Conservation (phyloP, 2,329 filamentous ascomycete genomes). For the Aureobasidium sp. region DNA sequence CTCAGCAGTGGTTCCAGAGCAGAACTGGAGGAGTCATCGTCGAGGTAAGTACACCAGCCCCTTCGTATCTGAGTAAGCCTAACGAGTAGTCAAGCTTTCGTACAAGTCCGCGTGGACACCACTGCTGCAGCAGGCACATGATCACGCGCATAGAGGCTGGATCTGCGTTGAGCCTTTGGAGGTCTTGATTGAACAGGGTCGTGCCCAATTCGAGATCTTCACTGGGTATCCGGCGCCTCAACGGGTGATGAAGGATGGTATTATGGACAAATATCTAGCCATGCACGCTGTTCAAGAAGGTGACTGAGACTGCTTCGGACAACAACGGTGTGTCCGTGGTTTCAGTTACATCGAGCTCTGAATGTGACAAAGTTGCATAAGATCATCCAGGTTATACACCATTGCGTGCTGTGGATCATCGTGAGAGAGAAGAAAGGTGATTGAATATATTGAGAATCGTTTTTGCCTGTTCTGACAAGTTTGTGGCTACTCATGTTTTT, state of each 20-base stretch:
- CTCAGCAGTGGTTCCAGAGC: constrained; percentile 60
- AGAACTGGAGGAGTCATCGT: constrained; percentile 67
- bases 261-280: constrained; percentile 37
- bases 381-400: too few relatives aligned
- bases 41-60: constrained; percentile 40
- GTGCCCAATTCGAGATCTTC: constrained; percentile 74
- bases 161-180: constrained; percentile 69
- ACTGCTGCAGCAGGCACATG: constrained; percentile 57
- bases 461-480: too few relatives aligned
- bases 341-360: too few relatives aligned
- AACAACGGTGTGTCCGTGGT: too few relatives aligned
- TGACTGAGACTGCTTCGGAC: too few relatives aligned
- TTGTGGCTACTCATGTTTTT: too few relatives aligned
- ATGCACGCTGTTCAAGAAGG: constrained; percentile 6
- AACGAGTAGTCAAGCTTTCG: constrained; percentile 31
- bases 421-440: too few relatives aligned
- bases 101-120: constrained; percentile 68
- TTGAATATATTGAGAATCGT: too few relatives aligned
- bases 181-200: constrained; percentile 67
- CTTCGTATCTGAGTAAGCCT: not conserved
- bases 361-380: too few relatives aligned
- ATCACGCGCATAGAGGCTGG: constrained; percentile 55
- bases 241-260: constrained; percentile 55
- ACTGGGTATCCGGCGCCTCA: constrained; percentile 65
- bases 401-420: too few relatives aligned